These are phyloP conservation scores for Lyophyllum shimeji DNA, from an alignment of 768 basidiomycete genomes.

Conservation along the genomic window DNA sequence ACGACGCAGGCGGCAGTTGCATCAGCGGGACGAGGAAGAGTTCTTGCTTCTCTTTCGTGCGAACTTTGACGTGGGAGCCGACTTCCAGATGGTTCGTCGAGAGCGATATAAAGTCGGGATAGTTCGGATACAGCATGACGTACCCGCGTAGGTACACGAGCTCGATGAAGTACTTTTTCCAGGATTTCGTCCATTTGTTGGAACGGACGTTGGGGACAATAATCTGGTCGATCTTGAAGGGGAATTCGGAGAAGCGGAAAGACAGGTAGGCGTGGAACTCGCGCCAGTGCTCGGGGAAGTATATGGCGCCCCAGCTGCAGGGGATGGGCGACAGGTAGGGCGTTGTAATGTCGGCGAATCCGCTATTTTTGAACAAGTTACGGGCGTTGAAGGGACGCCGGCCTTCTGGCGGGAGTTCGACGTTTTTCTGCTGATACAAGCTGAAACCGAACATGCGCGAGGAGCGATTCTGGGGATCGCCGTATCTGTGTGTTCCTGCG, in stretches of 20 bases:
- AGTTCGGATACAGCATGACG: constrained; percentile 91
- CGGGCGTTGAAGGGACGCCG: constrained; percentile 69
- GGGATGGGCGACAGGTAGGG: constrained; percentile 88
- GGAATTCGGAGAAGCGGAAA: constrained; percentile 59
- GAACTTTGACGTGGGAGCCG: constrained; percentile 73
- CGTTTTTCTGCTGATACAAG: constrained; percentile 82
- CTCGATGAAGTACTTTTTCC: constrained; percentile 92
- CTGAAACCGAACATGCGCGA: constrained; percentile 73
- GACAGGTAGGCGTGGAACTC: constrained; percentile 81
- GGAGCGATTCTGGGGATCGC: constrained; percentile 36
- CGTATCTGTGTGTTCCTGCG: constrained; percentile 50
- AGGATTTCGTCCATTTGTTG: constrained; percentile 77
- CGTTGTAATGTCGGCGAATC: constrained; percentile 42
- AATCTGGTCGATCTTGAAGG: constrained; percentile 35
- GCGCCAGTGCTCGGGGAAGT: constrained; percentile 88
- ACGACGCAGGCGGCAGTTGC: constrained; percentile 32
- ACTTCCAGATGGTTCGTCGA: constrained; percentile 92
- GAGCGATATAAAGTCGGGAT: constrained; percentile 62
- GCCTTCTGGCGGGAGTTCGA: constrained; percentile 70
- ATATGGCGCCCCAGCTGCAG: constrained; percentile 90
- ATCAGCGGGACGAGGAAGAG: constrained; percentile 74
- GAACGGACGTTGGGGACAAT: constrained; percentile 79
- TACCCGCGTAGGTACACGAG: constrained; percentile 79
- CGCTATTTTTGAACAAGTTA: constrained; percentile 45
- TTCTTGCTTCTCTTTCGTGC: constrained; percentile 56